phyloP scores from a whole-genome alignment of 2,329 filamentous ascomycete genomes.

The Trichothecium sympodiale region DNA sequence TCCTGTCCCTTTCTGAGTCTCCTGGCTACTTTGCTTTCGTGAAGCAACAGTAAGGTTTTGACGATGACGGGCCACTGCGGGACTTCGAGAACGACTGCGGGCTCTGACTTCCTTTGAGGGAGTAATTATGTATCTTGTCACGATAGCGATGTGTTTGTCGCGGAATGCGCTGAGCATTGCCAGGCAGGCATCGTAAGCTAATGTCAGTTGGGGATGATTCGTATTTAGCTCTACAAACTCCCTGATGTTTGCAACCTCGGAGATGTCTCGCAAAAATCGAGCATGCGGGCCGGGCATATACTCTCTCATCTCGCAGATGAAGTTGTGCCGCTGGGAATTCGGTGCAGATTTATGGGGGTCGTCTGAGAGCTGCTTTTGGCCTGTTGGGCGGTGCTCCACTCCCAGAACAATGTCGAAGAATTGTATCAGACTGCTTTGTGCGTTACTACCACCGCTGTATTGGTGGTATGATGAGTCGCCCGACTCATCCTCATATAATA shows the following conservation, averaged over 20 bases:
- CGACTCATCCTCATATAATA: constrained; percentile 75
- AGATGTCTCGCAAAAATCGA: constrained; percentile 74
- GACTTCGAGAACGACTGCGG: constrained; percentile 48
- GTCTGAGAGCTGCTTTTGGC: constrained; percentile 46
- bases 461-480: constrained; percentile 62
- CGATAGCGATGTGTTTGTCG: constrained; percentile 93
- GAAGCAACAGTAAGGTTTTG: constrained; percentile 55
- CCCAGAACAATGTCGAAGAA: constrained; percentile 93
- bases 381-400: constrained; percentile 82
- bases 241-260: constrained; percentile 74
- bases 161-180: constrained; percentile 59
- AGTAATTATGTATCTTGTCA: constrained; percentile 88
- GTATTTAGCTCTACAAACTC: constrained; percentile 54
- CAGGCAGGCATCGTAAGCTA: constrained; percentile 86
- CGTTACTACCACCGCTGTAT: constrained; percentile 90
- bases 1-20: constrained; percentile 73
- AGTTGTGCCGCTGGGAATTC: constrained; percentile 49
- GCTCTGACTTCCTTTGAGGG: constrained; percentile 68
- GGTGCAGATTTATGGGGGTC: not conserved
- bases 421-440: constrained; percentile 91
- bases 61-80: constrained; percentile 34
- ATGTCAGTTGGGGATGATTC: constrained; percentile 45
- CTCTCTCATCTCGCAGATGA: constrained; percentile 90
- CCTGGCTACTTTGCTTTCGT: constrained; percentile 31
- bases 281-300: constrained; percentile 96